Evolutionary conservation across 495 filamentous ascomycete genomes (phyloP), one percentile per base, ranked within the genome.

Genomic region (Thozetella sp.): DNA sequence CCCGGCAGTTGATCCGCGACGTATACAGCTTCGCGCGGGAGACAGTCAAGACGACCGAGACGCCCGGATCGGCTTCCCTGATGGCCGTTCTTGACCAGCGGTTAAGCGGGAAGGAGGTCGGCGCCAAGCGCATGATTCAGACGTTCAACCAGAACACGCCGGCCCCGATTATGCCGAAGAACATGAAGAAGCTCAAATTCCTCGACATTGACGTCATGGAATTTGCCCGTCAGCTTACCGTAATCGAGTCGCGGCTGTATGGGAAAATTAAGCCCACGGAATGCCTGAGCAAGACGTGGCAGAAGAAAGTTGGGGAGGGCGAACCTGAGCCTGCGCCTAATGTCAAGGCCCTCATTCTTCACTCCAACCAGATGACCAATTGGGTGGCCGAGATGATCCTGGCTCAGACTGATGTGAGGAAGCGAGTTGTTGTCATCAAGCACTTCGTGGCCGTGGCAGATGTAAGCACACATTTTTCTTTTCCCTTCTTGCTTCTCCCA

Each of bases 311-410:
- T 54, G 80, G 73, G 17, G 85, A 91, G 20, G 89, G 86, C 52
- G 93, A 96, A 61, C 85, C 89, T 0, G 95, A 98, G 68, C 94
- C 93, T 11, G 93, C 96, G 25, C 82, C 92, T 1, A 98, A 99
- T 69, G 93, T 99, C 61, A 97, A 97, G 72, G 90, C 93, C 12
- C 80, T 99, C 60, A 99, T 99, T 75, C 81, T 98, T 46, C 95
- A 99, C 72, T 97, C 96, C 0, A 99, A 99, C 63, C 94, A 97
- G 72, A 85, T 98, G 73, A 98, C 95, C 20, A 99, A 98, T 72
- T 98, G 96, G 96, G 95, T 99, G 55, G 95, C 95, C n/a, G 93
- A 99, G 72, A 98, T 98, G 95, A 98, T 99, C 64, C 79, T 99
- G 66, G 92, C 87, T 2, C 96, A 99, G 71, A 80, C 84, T 27